Evolutionary conservation across 2,329 filamentous ascomycete species (phyloP).

Genomic region (Lithohypha guttulata): DNA sequence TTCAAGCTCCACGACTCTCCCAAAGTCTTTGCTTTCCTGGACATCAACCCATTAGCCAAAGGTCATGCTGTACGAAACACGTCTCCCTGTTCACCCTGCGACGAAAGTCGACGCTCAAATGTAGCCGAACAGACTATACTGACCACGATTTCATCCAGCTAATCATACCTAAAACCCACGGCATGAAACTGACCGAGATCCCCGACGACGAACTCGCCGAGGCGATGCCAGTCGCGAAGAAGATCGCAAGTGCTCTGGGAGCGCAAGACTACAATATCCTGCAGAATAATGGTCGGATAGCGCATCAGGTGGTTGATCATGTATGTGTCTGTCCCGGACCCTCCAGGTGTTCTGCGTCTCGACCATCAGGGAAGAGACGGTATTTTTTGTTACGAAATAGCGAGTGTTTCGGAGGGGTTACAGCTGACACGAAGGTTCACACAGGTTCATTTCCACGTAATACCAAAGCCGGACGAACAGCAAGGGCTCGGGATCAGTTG

Average conservation of each 20-base stretch:
- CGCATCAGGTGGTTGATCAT: conserved; percentile 88
- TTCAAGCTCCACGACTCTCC: conserved; percentile 95
- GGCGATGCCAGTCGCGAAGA: conserved; percentile 78
- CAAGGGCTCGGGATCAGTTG: conserved; percentile 74
- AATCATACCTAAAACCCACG: conserved; percentile 91
- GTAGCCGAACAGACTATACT: not conserved
- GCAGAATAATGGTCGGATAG: conserved; percentile 88
- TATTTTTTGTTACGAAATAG: not conserved
- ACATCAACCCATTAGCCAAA: conserved; percentile 79
- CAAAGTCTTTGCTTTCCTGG: conserved; percentile 88
- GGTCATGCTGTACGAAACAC: conserved; percentile 71
- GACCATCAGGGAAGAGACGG: too few species aligned
- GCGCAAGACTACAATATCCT: conserved; percentile 81
- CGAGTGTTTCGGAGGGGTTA: too few species aligned
- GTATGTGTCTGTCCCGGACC: conserved; percentile 48
- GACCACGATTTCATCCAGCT: conserved; percentile 46
- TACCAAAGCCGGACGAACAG: conserved; percentile 77
- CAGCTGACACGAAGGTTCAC: not conserved
- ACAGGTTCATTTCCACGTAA: conserved; percentile 92
- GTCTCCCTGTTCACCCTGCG: too few species aligned
- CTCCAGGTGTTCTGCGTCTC: too few species aligned
- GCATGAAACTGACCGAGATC: conserved; percentile 81
- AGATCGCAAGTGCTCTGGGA: conserved; percentile 65
- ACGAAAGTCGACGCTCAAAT: too few species aligned
- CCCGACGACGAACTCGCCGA: conserved; percentile 79